Evolutionary conservation across 768 basidiomycete species (phyloP).

Genomic region (Kwoniella mangroviensis): DNA sequence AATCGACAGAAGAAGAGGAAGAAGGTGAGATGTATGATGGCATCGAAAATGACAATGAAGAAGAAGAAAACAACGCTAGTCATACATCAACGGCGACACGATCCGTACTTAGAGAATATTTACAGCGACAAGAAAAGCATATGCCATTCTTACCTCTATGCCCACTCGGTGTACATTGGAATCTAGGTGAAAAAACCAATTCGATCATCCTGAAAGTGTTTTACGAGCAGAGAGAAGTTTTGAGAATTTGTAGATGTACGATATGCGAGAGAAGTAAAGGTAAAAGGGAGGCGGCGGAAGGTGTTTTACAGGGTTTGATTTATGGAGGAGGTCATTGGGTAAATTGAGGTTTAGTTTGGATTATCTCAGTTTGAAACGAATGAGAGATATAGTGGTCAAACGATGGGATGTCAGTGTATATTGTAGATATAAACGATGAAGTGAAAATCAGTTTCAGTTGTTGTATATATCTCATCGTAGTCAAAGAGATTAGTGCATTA

Average conservation of each 20-base stretch:
- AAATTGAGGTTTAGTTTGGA: not conserved
- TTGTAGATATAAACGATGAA: too few species aligned
- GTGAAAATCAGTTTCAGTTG: too few species aligned
- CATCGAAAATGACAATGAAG: not conserved
- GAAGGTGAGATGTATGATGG: not conserved
- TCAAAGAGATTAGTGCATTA: too few species aligned
- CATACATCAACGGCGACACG: not conserved
- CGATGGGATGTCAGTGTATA: too few species aligned
- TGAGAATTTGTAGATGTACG: constrained; percentile 22
- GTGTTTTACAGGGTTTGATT: too few species aligned
- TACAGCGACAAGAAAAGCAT: not conserved
- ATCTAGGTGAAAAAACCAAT: constrained; percentile 5
- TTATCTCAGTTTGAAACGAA: not conserved
- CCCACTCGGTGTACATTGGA: not conserved
- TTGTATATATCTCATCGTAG: too few species aligned
- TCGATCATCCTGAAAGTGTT: not conserved
- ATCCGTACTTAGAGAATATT: not conserved
- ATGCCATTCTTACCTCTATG: constrained; percentile 8
- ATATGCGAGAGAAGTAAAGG: constrained; percentile 23
- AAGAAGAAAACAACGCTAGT: not conserved
- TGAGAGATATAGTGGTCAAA: too few species aligned
- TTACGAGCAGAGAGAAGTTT: not conserved
- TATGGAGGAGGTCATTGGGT: too few species aligned
- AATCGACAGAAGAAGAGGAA: not conserved
- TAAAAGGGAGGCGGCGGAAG: not conserved